Conservation (phyloP, 257 asterid species). For the Ophiorrhiza pumila region DNA sequence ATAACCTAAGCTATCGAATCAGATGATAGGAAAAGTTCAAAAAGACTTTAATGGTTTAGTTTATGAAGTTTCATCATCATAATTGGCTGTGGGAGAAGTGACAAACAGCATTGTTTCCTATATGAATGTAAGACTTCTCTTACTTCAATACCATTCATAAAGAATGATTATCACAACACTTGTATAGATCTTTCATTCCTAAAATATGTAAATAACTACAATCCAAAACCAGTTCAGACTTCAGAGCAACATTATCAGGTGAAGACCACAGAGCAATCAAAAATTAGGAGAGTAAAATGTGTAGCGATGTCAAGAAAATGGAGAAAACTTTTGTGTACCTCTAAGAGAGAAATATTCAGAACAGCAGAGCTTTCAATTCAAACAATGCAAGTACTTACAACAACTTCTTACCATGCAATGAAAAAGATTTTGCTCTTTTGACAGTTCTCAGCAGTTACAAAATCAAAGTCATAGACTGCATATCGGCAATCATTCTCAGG, state of each 20-base stretch:
- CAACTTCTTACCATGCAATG: constrained; percentile 49
- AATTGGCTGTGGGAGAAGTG: no score
- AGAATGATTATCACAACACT: neutral
- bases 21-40: neutral
- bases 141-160: neutral
- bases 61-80: neutral
- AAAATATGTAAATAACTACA: neutral
- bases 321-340: neutral
- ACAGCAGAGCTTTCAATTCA: neutral
- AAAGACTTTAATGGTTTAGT: neutral
- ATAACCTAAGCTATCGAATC: neutral
- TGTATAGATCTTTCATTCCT: neutral
- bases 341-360: neutral
- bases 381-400: neutral
- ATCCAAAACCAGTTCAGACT: neutral
- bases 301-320: neutral
- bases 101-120: neutral
- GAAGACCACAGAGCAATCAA: neutral
- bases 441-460: constrained; percentile 65
- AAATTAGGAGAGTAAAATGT: neutral
- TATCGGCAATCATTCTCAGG: constrained; percentile 70
- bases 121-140: neutral
- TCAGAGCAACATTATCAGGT: neutral
- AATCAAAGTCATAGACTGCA: constrained; percentile 62
- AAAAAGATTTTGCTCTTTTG: constrained; percentile 70